A percentile compares a stretch with the other conserved stretches of the same genome.
These are phyloP conservation scores for Mycena floridula DNA, from an alignment of 768 basidiomycete species.

Conservation along the genomic window DNA sequence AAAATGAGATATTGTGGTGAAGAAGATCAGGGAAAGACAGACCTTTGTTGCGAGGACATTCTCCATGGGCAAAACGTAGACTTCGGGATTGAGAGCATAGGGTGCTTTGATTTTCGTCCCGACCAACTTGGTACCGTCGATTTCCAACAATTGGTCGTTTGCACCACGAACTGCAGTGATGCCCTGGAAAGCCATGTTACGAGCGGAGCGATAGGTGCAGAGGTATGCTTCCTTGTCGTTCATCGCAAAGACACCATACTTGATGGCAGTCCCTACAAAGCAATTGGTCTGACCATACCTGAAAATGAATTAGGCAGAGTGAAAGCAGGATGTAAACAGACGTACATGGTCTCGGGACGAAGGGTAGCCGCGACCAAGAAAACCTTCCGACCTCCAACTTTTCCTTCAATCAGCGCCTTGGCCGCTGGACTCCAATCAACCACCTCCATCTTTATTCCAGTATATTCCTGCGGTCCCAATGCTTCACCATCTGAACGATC, in stretches of 20 bases:
- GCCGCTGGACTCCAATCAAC: constrained; percentile 75
- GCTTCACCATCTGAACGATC: constrained; percentile 95
- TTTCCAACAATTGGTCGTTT: constrained; percentile 64
- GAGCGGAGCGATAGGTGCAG: constrained; percentile 81
- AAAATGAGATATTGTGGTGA: background rate
- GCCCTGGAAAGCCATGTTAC: constrained; percentile 98
- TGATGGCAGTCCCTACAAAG: constrained; percentile 86
- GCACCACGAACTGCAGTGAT: constrained; percentile 68
- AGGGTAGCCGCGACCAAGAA: constrained; percentile 95
- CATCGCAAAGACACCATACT: constrained; percentile 88
- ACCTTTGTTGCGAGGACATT: constrained; percentile 93
- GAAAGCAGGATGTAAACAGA: constrained; percentile 6
- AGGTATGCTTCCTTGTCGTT: constrained; percentile 86
- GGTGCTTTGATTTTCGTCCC: constrained; percentile 91
- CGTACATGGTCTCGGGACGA: constrained; percentile 93
- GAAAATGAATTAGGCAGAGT: constrained; percentile 1
- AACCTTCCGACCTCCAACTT: constrained; percentile 74
- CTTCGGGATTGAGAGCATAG: constrained; percentile 72
- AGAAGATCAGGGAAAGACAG: constrained; percentile 4
- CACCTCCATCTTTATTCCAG: constrained; percentile 91
- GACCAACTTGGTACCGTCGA: constrained; percentile 74
- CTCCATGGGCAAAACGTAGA: constrained; percentile 99
- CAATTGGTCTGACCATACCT: constrained; percentile 99
- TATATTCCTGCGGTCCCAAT: constrained; percentile 93
- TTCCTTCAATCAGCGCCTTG: constrained; percentile 53